Conservation (phyloP, 108 stramenopile species). For the Pseudonitzschia pungens region DNA sequence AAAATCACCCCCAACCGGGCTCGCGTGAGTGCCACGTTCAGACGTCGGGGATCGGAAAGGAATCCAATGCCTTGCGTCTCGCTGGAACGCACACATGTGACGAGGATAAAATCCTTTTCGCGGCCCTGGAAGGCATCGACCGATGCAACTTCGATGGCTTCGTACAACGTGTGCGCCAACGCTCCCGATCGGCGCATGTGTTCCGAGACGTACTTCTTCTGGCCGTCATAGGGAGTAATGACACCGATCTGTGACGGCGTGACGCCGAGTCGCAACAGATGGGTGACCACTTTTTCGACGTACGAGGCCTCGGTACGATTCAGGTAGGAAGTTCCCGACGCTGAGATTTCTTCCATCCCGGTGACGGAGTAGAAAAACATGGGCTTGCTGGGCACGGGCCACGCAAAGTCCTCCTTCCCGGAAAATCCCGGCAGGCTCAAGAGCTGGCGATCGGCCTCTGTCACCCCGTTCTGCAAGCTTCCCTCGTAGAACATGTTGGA, state of each 20-base stretch:
- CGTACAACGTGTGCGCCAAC: slow-evolving; percentile 80
- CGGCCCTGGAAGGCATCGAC: slow-evolving; percentile 99
- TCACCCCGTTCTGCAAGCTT: slow-evolving; percentile 96
- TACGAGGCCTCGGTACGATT: slow-evolving; percentile 96
- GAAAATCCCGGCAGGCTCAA: slow-evolving; percentile 66
- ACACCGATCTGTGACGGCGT: slow-evolving; percentile 92
- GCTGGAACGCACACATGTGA: slow-evolving; percentile 98
- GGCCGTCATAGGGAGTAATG: slow-evolving; percentile 98
- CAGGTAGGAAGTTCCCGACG: slow-evolving; percentile 95
- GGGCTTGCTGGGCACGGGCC: slow-evolving; percentile 91
- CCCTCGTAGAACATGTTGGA: slow-evolving; percentile 99
- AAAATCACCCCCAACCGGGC: slow-evolving; percentile 93
- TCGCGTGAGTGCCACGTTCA: slow-evolving; percentile 98
- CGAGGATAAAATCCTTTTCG: slow-evolving; percentile 97
- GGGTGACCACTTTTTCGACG: slow-evolving; percentile 96
- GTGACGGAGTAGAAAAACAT: slow-evolving; percentile 93
- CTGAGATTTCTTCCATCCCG: slow-evolving; percentile 97
- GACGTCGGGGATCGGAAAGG: slow-evolving; percentile 95
- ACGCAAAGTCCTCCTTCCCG: slow-evolving; percentile 87
- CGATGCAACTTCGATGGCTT: slow-evolving; percentile 94
- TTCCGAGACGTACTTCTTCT: slow-evolving; percentile 91
- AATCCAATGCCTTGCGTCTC: slow-evolving; percentile 98
- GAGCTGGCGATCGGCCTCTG: slow-evolving; percentile 90
- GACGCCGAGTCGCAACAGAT: slow-evolving; percentile 92
- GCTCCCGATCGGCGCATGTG: slow-evolving; percentile 91